Evolutionary conservation across 2,329 filamentous ascomycete species (phyloP).

Genomic region (Alternaria angustiovoidea): DNA sequence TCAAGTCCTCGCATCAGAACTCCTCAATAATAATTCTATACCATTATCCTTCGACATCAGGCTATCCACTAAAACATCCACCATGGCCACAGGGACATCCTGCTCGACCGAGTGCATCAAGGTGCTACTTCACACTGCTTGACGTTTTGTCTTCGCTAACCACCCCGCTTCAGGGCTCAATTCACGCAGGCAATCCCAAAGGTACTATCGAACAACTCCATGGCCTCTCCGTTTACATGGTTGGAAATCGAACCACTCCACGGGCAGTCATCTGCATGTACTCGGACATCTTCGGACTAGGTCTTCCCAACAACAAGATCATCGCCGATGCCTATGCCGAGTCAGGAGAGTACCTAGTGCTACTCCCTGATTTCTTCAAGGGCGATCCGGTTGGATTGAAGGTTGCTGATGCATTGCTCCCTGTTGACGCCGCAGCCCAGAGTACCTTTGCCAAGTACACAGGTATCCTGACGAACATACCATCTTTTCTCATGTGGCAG

Average conservation of each 20-base stretch:
- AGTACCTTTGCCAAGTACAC: conserved; percentile 50
- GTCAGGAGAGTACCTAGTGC: conserved; percentile 32
- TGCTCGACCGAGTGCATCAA: conserved; percentile 35
- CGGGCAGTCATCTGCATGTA: conserved; percentile 33
- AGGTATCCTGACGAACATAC: conserved; percentile 46
- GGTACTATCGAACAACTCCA: conserved; percentile 27
- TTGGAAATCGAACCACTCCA: conserved; percentile 27
- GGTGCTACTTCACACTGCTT: conserved; percentile 10
- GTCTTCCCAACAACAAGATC: conserved; percentile 38
- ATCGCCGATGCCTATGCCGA: conserved; percentile 34
- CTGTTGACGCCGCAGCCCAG: conserved; percentile 48
- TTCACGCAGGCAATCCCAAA: conserved; percentile 45
- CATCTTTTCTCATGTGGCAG: conserved; percentile 36
- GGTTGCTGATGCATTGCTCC: conserved; percentile 49
- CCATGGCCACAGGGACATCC: conserved; percentile 8
- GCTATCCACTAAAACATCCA: not conserved
- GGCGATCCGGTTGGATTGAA: conserved; percentile 29
- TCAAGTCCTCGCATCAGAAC: not conserved
- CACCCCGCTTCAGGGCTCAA: conserved; percentile 40
- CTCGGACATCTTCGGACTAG: conserved; percentile 36
- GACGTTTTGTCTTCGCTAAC: not conserved
- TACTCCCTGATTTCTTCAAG: conserved; percentile 37
- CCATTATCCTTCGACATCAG: not conserved
- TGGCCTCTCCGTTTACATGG: conserved; percentile 32
- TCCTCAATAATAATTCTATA: not conserved